Evolutionary conservation across 176 grass and related monocot species (phyloP).

Genomic region (Lolium perenne): DNA sequence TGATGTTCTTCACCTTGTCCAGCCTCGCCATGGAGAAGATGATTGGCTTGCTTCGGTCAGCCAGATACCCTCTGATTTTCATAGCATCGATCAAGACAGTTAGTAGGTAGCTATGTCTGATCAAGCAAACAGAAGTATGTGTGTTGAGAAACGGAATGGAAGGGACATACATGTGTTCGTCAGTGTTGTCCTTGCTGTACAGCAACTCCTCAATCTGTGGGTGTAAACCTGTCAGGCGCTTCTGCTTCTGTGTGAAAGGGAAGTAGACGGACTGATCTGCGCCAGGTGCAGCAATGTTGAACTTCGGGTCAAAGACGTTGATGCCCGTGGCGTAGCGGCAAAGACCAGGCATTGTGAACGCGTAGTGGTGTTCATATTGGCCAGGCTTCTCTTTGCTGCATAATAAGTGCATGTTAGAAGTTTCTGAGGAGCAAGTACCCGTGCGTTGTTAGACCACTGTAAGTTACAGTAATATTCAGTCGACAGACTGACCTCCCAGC

Average conservation of each 20-base stretch:
- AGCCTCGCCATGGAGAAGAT: conserved; percentile 98
- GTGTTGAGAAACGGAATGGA: not conserved
- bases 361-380: conserved; percentile 87
- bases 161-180: conserved; percentile 76
- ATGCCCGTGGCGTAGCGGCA: conserved; percentile 87
- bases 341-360: conserved; percentile 90
- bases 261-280: conserved; percentile 97
- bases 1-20: conserved; percentile 95
- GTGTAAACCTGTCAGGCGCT: conserved; percentile 68
- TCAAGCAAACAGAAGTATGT: conserved; percentile 9
- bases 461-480: not conserved
- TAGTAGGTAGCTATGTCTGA: conserved; percentile 24
- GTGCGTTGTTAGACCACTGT: not conserved
- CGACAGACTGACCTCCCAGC: conserved; percentile 69
- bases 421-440: not conserved
- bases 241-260: conserved; percentile 89
- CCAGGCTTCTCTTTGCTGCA: conserved; percentile 92
- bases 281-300: conserved; percentile 92
- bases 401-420: conserved; percentile 8
- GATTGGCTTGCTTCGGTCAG: conserved; percentile 80
- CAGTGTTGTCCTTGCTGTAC: conserved; percentile 74
- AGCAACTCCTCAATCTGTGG: conserved; percentile 87
- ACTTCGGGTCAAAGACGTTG: conserved; percentile 92
- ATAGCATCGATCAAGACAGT: conserved; percentile 15
- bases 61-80: conserved; percentile 68